phyloP scores from a whole-genome alignment of 2,329 filamentous ascomycete genomes.

The Cordyceps javanica region DNA sequence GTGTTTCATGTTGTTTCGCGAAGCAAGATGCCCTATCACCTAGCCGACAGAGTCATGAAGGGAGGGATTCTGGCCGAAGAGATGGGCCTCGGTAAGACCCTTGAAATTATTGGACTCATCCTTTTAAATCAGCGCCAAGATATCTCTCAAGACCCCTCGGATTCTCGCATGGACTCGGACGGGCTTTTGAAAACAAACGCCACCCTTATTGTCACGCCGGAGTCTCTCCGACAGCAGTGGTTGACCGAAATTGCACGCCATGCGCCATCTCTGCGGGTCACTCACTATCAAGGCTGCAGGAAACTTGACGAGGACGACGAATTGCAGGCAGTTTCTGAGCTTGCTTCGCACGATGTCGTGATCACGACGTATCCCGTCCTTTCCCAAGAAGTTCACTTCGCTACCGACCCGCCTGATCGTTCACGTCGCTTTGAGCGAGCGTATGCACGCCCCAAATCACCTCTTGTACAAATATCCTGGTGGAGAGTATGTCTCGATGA shows the following conservation, averaged over 20 bases:
- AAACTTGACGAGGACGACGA: slow-evolving; percentile 29
- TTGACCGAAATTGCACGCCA: slow-evolving; percentile 52
- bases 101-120: slow-evolving; percentile 69
- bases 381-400: slow-evolving; percentile 74
- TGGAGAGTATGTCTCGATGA: slow-evolving; percentile 77
- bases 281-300: slow-evolving; percentile 49
- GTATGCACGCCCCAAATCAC: slow-evolving; percentile 63
- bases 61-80: slow-evolving; percentile 71
- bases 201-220: slow-evolving; percentile 57
- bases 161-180: background rate
- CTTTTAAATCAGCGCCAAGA: slow-evolving; percentile 48
- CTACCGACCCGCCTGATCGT: slow-evolving; percentile 63
- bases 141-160: slow-evolving; percentile 1
- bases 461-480: slow-evolving; percentile 76
- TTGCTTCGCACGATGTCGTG: slow-evolving; percentile 52
- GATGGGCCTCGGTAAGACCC: slow-evolving; percentile 78
- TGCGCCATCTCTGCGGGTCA: slow-evolving; percentile 50
- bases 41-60: slow-evolving; percentile 34
- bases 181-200: slow-evolving; percentile 43
- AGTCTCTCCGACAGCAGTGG: slow-evolving; percentile 55
- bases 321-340: slow-evolving; percentile 33
- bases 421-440: slow-evolving; percentile 58
- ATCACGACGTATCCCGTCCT: slow-evolving; percentile 65
- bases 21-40: slow-evolving; percentile 39
- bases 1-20: slow-evolving; percentile 54